Conservation (phyloP, 1,284 basidiomycete genomes). For the Naganishia cerealis region DNA sequence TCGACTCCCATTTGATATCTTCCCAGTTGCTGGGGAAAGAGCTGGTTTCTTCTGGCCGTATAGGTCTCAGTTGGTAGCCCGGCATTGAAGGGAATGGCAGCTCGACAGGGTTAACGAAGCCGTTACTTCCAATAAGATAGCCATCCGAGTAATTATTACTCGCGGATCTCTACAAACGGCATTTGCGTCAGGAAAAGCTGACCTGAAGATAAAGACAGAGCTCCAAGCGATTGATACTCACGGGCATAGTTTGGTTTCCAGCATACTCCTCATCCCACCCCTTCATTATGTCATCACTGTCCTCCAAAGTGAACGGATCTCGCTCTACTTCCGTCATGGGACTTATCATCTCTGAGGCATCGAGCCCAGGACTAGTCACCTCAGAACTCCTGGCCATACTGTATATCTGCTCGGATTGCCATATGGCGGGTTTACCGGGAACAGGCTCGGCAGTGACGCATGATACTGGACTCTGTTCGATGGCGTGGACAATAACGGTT, state of each 20-base stretch:
- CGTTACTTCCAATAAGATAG: conserved; percentile 15
- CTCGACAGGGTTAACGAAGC: conserved; percentile 24
- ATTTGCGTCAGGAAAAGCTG: not conserved
- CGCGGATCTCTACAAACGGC: not conserved
- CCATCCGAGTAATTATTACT: conserved; percentile 7
- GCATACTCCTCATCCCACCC: conserved; percentile 16
- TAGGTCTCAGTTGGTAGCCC: conserved; percentile 5
- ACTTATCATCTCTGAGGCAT: conserved; percentile 6
- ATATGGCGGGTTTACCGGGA: not conserved
- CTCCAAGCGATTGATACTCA: not conserved
- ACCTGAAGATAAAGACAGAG: not conserved
- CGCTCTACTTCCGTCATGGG: conserved; percentile 14
- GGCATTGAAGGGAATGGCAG: conserved; percentile 15
- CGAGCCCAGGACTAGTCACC: not conserved
- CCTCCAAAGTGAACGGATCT: conserved; percentile 13
- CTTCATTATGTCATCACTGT: not conserved
- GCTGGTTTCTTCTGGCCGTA: conserved; percentile 1
- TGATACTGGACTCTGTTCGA: conserved; percentile 6
- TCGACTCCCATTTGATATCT: conserved; percentile 23
- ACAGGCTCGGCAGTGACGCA: not conserved
- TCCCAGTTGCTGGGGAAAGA: conserved; percentile 23
- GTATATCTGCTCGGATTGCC: not conserved
- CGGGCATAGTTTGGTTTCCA: not conserved
- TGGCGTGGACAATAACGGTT: conserved; percentile 17
- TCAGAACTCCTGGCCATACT: not conserved